Percentiles rank a stretch among this genome's conserved stretches.
These are phyloP conservation scores for Cryphonectria naterciae DNA, from an alignment of 2,329 filamentous ascomycete genomes.

Conservation along the genomic window DNA sequence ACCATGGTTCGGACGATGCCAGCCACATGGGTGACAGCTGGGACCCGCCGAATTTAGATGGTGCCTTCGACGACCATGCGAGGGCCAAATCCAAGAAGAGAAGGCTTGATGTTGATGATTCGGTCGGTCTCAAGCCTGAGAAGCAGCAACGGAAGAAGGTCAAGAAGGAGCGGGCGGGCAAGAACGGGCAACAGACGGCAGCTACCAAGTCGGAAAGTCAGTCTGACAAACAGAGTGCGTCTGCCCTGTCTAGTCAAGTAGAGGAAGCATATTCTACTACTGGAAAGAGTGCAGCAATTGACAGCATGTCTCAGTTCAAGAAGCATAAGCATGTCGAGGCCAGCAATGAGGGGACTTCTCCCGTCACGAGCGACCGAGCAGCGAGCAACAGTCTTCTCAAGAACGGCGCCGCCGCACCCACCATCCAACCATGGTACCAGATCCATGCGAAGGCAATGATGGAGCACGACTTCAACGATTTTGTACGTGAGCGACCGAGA, in stretches of 20 bases:
- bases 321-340: not conserved
- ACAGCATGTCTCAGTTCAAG: slow-evolving; percentile 23
- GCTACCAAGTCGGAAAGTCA: not conserved
- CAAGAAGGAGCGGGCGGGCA: slow-evolving; percentile 19
- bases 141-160: slow-evolving; percentile 19
- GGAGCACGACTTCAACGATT: slow-evolving; percentile 23
- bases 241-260: slow-evolving; percentile 1
- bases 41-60: slow-evolving; percentile 10
- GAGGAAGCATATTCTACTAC: slow-evolving; percentile 1
- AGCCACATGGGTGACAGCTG: not conserved
- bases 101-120: slow-evolving; percentile 4
- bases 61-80: slow-evolving; percentile 20
- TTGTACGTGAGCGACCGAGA: slow-evolving; percentile 13
- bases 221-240: slow-evolving; percentile 1
- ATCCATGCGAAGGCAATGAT: slow-evolving; percentile 24
- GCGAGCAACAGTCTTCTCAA: not conserved
- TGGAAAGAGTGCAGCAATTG: slow-evolving; percentile 9
- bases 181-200: slow-evolving; percentile 4
- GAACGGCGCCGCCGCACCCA: not conserved
- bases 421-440: slow-evolving; percentile 22
- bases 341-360: not conserved
- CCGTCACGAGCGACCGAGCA: not conserved
- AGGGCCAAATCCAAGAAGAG: slow-evolving; percentile 12
- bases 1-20: not conserved
- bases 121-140: not conserved